A percentile compares a stretch with the other conserved stretches of the same genome.
phyloP scores from a whole-genome alignment of 805 yeast species.

The Cyberlindnera samutprakarnensis region DNA sequence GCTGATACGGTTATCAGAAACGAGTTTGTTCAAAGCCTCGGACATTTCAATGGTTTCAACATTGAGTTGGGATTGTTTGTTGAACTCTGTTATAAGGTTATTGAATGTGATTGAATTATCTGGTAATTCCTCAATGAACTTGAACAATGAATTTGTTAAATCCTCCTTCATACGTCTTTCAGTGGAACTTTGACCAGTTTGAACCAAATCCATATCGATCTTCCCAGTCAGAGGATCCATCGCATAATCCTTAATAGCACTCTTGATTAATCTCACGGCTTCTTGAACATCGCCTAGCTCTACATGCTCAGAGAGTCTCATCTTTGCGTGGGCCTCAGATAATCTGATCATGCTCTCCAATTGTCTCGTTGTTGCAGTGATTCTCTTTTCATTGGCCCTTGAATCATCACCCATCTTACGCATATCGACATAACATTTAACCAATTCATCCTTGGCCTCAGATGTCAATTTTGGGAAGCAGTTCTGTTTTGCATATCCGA shows the following conservation, averaged over 20 bases:
- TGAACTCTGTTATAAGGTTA: conserved; percentile 51
- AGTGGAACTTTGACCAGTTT: conserved; percentile 88
- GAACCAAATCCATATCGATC: conserved; percentile 95
- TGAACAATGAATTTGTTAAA: conserved; percentile 51
- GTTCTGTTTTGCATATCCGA: conserved; percentile 90
- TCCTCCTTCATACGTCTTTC: conserved; percentile 76
- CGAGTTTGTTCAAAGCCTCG: conserved; percentile 59
- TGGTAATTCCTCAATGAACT: conserved; percentile 39
- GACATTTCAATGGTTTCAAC: conserved; percentile 68
- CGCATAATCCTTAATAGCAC: conserved; percentile 96
- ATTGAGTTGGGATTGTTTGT: conserved; percentile 55
- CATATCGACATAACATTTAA: conserved; percentile 86
- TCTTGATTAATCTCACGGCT: conserved; percentile 84
- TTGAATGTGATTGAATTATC: conserved; percentile 47
- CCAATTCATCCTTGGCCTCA: conserved; percentile 79
- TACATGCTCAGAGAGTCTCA: conserved; percentile 72
- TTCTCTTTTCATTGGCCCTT: conserved; percentile 76
- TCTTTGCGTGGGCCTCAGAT: conserved; percentile 95
- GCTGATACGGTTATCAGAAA: conserved; percentile 60
- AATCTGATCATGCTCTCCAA: conserved; percentile 92
- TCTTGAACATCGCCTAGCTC: conserved; percentile 80
- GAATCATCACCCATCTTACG: conserved; percentile 90
- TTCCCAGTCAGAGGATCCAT: conserved; percentile 96
- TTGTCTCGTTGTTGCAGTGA: conserved; percentile 97
- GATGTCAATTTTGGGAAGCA: conserved; percentile 71